These are phyloP conservation scores for Aspergillus japonicus DNA, from an alignment of 2,329 filamentous ascomycete genomes.

Conservation along the genomic window DNA sequence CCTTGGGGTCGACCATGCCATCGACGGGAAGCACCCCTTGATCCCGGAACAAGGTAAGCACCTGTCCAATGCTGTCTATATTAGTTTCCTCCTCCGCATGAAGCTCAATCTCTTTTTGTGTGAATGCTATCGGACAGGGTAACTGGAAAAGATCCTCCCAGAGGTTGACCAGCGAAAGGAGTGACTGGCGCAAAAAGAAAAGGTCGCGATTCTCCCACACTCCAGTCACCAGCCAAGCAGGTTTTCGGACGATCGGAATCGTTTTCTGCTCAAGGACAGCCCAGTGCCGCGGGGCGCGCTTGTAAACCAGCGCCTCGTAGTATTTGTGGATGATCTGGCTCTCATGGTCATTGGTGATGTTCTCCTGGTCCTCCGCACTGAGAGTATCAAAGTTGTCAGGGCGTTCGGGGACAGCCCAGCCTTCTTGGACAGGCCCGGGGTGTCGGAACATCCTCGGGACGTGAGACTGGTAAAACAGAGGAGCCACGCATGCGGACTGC, in stretches of 20 bases:
- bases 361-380: conserved; percentile 24
- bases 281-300: conserved; percentile 31
- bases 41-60: conserved; percentile 30
- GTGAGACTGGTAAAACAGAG: conserved; percentile 29
- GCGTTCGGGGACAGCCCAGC: conserved; percentile 30
- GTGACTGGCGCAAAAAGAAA: conserved; percentile 33
- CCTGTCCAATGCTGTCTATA: conserved; percentile 29
- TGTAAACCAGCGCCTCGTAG: conserved; percentile 33
- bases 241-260: conserved; percentile 27
- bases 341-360: conserved; percentile 30
- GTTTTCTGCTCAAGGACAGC: conserved; percentile 21
- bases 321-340: conserved; percentile 36
- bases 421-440: conserved; percentile 27
- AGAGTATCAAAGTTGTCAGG: conserved; percentile 30
- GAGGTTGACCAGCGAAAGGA: conserved; percentile 23
- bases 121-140: conserved; percentile 27
- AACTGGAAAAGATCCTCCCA: conserved; percentile 23
- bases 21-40: conserved; percentile 29
- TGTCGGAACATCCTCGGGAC: conserved; percentile 33
- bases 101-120: conserved; percentile 21
- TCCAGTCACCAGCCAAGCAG: conserved; percentile 31
- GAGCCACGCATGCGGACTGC: conserved; percentile 24
- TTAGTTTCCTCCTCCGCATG: conserved; percentile 33
- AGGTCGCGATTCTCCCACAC: conserved; percentile 34
- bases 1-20: conserved; percentile 33